phyloP scores from a whole-genome alignment of 441 rosid genomes.

The Gossypium gossypioides region DNA sequence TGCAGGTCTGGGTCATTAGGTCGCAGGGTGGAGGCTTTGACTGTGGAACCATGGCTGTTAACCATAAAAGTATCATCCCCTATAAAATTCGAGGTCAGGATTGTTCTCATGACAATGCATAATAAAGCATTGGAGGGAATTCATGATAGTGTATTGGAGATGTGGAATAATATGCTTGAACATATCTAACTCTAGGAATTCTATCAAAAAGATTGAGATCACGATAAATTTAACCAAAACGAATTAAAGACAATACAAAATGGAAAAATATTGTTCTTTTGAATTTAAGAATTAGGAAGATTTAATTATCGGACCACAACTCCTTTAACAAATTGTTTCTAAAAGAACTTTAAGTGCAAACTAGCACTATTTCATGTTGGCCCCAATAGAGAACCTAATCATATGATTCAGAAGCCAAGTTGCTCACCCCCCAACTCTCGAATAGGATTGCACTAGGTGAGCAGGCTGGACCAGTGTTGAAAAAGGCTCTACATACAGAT shows the following conservation, averaged over 20 bases:
- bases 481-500: not conserved
- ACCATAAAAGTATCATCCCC: slow-evolving; percentile 68
- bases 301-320: not conserved
- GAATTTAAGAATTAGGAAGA: not conserved
- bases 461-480: not conserved
- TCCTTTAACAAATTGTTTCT: not conserved
- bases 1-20: slow-evolving; percentile 27
- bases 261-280: not conserved
- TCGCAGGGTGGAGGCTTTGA: slow-evolving; percentile 51
- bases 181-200: not conserved
- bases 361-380: not conserved
- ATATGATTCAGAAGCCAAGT: not conserved
- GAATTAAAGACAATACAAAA: not conserved
- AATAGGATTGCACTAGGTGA: not conserved
- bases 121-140: not conserved
- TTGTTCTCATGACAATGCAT: not conserved
- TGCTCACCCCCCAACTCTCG: not conserved
- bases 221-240: not conserved
- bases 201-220: not conserved
- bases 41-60: slow-evolving; percentile 60
- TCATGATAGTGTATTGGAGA: not conserved
- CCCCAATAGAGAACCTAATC: not conserved
- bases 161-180: not conserved
- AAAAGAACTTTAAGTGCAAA: not conserved
- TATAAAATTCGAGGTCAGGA: slow-evolving; percentile 18